Evolutionary conservation across 2,329 filamentous ascomycete species (phyloP).

Genomic region (Ilyonectria mors-panacis): DNA sequence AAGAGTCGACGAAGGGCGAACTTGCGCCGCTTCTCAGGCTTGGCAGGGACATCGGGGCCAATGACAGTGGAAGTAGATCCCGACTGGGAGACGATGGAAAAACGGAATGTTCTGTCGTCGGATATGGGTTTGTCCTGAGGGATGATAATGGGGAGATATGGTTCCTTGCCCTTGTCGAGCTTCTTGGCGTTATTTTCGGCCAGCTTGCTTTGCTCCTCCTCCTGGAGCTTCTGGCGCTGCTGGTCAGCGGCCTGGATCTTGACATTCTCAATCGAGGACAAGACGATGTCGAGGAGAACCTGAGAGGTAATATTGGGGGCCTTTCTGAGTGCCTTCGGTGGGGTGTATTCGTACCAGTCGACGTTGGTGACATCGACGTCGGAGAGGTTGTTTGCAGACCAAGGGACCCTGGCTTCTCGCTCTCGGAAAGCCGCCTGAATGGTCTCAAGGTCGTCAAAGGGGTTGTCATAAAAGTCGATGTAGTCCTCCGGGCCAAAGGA

Average conservation of each 20-base stretch:
- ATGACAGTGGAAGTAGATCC: slow-evolving; percentile 29
- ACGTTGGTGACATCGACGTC: slow-evolving; percentile 48
- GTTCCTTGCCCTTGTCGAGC: slow-evolving; percentile 52
- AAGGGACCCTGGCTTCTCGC: slow-evolving; percentile 36
- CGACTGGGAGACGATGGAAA: slow-evolving; percentile 20
- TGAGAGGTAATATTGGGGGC: slow-evolving; percentile 57
- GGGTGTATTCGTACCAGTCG: slow-evolving; percentile 64
- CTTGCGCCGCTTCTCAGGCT: slow-evolving; percentile 46
- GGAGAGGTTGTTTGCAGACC: slow-evolving; percentile 42
- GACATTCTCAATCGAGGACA: slow-evolving; percentile 62
- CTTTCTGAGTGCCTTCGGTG: slow-evolving; percentile 60
- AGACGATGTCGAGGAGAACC: slow-evolving; percentile 59
- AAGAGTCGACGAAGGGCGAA: slow-evolving; percentile 57
- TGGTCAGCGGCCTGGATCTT: slow-evolving; percentile 54
- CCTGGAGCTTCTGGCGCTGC: slow-evolving; percentile 48
- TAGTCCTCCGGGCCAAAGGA: slow-evolving; percentile 51
- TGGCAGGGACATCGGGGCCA: slow-evolving; percentile 22
- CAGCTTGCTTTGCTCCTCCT: slow-evolving; percentile 46
- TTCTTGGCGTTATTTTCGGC: slow-evolving; percentile 33
- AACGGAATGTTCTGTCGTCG: slow-evolving; percentile 1
- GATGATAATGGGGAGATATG: slow-evolving; percentile 55
- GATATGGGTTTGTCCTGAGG: slow-evolving; percentile 30
- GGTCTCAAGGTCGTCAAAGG: slow-evolving; percentile 45
- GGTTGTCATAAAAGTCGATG: slow-evolving; percentile 49
- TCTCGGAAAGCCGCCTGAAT: slow-evolving; percentile 44